A percentile compares a stretch with the other conserved stretches of the same genome.
Evolutionary conservation across 2,329 filamentous ascomycete species (phyloP).

Genomic region (Orbilia brochopaga): DNA sequence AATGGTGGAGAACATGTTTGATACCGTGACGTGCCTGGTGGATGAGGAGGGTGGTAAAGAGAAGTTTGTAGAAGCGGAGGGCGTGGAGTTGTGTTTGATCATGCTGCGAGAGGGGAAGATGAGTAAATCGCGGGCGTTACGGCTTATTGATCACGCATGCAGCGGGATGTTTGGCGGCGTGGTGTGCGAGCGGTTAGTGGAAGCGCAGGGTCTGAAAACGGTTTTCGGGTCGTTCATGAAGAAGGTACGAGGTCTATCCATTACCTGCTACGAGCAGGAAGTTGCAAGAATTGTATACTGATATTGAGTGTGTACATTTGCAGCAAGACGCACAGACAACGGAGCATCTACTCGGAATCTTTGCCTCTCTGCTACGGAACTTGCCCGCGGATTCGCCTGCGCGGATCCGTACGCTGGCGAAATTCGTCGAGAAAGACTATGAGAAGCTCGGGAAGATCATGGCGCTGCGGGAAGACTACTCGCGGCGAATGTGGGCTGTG

Average conservation of each 20-base stretch:
- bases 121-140: slow-evolving; percentile 76
- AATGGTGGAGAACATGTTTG: slow-evolving; percentile 92
- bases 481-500: slow-evolving; percentile 66
- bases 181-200: slow-evolving; percentile 77
- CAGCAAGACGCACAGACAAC: slow-evolving; percentile 69
- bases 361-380: slow-evolving; percentile 78
- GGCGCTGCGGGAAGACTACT: slow-evolving; percentile 73
- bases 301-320: slow-evolving; percentile 1
- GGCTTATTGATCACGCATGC: slow-evolving; percentile 82
- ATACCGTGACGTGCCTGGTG: slow-evolving; percentile 78
- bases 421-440: slow-evolving; percentile 94
- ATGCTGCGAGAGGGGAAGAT: slow-evolving; percentile 90
- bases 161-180: slow-evolving; percentile 65
- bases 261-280: not conserved
- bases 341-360: slow-evolving; percentile 84
- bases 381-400: slow-evolving; percentile 77
- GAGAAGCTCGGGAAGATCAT: slow-evolving; percentile 79
- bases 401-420: slow-evolving; percentile 83
- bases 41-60: slow-evolving; percentile 76
- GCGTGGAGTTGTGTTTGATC: slow-evolving; percentile 86
- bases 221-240: slow-evolving; percentile 89
- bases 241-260: slow-evolving; percentile 60
- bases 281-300: not conserved
- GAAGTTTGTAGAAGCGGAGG: slow-evolving; percentile 87
- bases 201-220: slow-evolving; percentile 81